These are phyloP conservation scores for Globisporangium orthogonon DNA, from an alignment of 352 stramenopile genomes.

Conservation along the genomic window DNA sequence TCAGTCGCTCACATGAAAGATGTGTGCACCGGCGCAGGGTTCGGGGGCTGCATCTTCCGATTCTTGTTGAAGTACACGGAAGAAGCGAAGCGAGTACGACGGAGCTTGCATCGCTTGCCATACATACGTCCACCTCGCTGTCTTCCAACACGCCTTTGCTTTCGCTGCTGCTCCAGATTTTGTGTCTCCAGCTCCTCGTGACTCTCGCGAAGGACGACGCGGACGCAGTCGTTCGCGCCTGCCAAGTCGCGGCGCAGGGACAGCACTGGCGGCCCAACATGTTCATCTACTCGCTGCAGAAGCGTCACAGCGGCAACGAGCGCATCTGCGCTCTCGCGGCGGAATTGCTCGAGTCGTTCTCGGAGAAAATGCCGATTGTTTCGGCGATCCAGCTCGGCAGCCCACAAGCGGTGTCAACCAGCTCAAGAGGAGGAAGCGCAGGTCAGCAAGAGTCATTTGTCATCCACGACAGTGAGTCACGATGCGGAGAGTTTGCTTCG, in stretches of 20 bases:
- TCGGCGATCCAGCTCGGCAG: slow-evolving; percentile 42
- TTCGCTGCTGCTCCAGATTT: slow-evolving; percentile 21
- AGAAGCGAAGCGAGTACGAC: slow-evolving; percentile 44
- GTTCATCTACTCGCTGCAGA: slow-evolving; percentile 72
- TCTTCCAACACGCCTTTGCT: background rate
- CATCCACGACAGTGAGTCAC: slow-evolving; percentile 1
- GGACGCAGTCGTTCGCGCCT: slow-evolving; percentile 37
- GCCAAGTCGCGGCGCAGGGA: slow-evolving; percentile 56
- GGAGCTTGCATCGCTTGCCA: background rate
- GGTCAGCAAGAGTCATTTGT: slow-evolving; percentile 5
- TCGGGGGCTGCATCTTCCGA: slow-evolving; percentile 51
- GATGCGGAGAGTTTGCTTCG: background rate
- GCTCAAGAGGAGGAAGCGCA: background rate
- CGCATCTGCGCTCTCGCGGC: slow-evolving; percentile 32
- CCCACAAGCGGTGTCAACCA: background rate
- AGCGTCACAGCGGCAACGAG: slow-evolving; percentile 50
- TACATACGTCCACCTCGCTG: background rate
- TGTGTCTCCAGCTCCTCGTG: slow-evolving; percentile 50
- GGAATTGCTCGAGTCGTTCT: slow-evolving; percentile 38
- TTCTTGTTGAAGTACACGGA: slow-evolving; percentile 49
- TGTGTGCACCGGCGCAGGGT: slow-evolving; percentile 20
- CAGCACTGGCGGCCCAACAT: slow-evolving; percentile 74
- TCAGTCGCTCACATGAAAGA: too few species aligned
- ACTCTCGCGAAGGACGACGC: slow-evolving; percentile 47
- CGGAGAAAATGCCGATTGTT: slow-evolving; percentile 44